Evolutionary conservation across 768 basidiomycete genomes (phyloP).

Genomic region (Pleurotus cornucopiae): DNA sequence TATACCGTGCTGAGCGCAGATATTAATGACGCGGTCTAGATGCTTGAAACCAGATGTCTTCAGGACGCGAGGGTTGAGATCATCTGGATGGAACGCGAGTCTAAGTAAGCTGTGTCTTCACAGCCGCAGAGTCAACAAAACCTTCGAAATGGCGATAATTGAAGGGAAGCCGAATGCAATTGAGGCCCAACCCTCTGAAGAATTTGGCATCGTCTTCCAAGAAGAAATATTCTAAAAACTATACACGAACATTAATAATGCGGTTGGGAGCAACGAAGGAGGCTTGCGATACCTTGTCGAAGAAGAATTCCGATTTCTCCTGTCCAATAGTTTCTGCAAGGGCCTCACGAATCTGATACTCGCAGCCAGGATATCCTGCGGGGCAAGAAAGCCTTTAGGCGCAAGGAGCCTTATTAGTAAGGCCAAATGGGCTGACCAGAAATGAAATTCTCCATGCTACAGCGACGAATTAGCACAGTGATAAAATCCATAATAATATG

Average conservation of each 20-base stretch:
- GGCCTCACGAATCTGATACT: slow-evolving; percentile 71
- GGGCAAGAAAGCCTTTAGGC: no score
- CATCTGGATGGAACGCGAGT: slow-evolving; percentile 29
- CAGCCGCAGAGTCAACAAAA: neutral
- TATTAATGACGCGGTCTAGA: slow-evolving; percentile 74
- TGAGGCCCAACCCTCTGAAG: slow-evolving; percentile 75
- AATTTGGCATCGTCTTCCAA: slow-evolving; percentile 68
- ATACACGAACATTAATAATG: neutral
- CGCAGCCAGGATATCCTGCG: slow-evolving; percentile 56
- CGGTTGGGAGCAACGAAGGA: neutral
- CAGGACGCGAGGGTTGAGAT: slow-evolving; percentile 75
- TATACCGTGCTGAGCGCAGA: slow-evolving; percentile 73
- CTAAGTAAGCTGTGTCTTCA: no score
- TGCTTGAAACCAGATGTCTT: slow-evolving; percentile 76
- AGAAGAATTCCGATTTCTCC: slow-evolving; percentile 74
- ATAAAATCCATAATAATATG: slow-evolving; percentile 12
- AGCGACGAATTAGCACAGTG: neutral
- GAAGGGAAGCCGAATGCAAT: slow-evolving; percentile 74
- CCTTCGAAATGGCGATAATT: slow-evolving; percentile 72
- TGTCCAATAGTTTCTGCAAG: slow-evolving; percentile 65
- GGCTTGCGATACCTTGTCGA: slow-evolving; percentile 59
- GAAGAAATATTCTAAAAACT: slow-evolving; percentile 88
- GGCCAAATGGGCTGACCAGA: slow-evolving; percentile 34
- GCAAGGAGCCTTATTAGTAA: neutral
- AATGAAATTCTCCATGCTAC: slow-evolving; percentile 77